Evolutionary conservation across 805 yeast genomes (phyloP), one percentile per base, ranked within the genome.

Genomic region (Starmerella bombicola): DNA sequence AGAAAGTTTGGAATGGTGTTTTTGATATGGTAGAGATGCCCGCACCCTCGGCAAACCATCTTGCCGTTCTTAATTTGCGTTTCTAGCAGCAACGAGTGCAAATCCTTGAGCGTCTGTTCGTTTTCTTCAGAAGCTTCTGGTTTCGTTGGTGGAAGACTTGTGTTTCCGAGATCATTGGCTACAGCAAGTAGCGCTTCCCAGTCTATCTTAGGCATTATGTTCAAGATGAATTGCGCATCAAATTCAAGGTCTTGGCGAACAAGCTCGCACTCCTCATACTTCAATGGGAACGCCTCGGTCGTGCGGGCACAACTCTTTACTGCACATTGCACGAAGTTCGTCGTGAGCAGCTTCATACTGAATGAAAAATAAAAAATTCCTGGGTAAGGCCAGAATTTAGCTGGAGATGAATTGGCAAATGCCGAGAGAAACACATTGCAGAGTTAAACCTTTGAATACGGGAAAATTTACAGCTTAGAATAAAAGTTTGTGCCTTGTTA

Each of bases 301-400:
- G 88, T 71, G 12, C 75, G 64, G 33, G 78, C 84, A 57, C 98
- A 91, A 2, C 76, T 54, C 55, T 79, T 78, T 46, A 84, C 80
- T 0, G 97, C 85, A 62, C 98, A 91, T 58, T 80, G 84, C 47
- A 91, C 93, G 62, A 91, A 91, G 62, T 91, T 91, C 10, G 96
- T 82, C n/a, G 98, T 88, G 21, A 91, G 66, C 55, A 88, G 76
- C 64, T 91, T 88, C 98, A 88, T 88, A 10, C 13, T 9, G 28
- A 10, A 24, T 13, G 13, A 24, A 24, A 13, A 24, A 19, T 15
- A 25, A 35, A 31, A 31, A 33, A 20, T 33, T 33, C n/a, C n/a
- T n/a, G n/a, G n/a, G n/a, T n/a, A n/a, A n/a, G n/a, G n/a, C n/a
- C n/a, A n/a, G n/a, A n/a, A n/a, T n/a, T n/a, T n/a, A n/a, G n/a